These are phyloP conservation scores for Eutypella sp. DNA, from an alignment of 2,329 filamentous ascomycete genomes.

Conservation along the genomic window DNA sequence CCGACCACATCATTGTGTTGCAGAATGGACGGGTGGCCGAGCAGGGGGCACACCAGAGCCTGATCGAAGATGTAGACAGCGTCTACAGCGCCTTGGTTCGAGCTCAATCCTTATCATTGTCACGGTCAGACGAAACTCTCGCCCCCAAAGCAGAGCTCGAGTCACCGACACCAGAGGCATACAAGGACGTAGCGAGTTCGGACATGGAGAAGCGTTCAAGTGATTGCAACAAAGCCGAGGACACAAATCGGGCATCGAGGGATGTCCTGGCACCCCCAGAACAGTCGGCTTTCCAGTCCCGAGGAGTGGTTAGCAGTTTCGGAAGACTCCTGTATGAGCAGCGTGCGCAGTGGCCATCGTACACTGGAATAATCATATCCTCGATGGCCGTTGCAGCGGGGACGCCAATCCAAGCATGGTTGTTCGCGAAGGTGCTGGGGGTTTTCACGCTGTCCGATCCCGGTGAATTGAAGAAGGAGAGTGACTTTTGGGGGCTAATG, in stretches of 20 bases:
- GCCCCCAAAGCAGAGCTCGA: too few species aligned
- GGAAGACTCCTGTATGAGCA: conserved; percentile 51
- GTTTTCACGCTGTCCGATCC: too few species aligned
- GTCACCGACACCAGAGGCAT: too few species aligned
- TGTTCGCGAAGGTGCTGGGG: conserved; percentile 46
- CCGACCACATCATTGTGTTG: conserved; percentile 63
- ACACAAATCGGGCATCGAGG: too few species aligned
- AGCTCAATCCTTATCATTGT: too few species aligned
- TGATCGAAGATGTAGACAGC: conserved; percentile 39
- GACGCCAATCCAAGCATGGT: conserved; percentile 44
- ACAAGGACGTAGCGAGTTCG: too few species aligned
- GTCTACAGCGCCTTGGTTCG: conserved; percentile 28
- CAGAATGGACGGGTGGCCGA: conserved; percentile 55
- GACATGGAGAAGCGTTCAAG: too few species aligned
- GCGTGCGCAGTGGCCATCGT: conserved; percentile 40
- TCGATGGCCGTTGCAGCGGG: conserved; percentile 36
- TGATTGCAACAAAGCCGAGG: too few species aligned
- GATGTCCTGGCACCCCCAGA: background rate
- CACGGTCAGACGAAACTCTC: too few species aligned
- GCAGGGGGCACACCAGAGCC: conserved; percentile 54
- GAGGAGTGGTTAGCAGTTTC: conserved; percentile 42
- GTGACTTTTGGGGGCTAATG: conserved; percentile 58
- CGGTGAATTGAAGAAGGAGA: too few species aligned
- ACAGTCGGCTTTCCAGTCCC: conserved; percentile 23
- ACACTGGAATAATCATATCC: conserved; percentile 40